phyloP scores from a whole-genome alignment of 108 stramenopile species.

The Fragilariopsis cylindrus region DNA sequence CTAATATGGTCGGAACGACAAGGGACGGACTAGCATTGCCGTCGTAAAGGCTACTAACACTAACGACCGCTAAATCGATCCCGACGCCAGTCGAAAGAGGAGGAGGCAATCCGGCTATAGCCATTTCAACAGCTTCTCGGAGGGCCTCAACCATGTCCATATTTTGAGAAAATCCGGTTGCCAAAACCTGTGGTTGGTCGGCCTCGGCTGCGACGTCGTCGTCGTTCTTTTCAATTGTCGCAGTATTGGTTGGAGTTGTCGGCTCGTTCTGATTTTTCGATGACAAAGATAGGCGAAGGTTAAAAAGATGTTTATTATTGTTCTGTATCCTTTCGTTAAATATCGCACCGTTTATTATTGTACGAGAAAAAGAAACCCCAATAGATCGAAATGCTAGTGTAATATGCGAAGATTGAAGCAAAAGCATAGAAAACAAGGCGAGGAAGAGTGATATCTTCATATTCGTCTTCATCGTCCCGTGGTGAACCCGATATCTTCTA shows the following conservation, averaged over 20 bases:
- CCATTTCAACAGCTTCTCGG: slow-evolving; percentile 56
- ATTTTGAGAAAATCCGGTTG: slow-evolving; percentile 67
- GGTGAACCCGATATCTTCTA: no score
- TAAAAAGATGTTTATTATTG: neutral
- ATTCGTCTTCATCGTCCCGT: no score
- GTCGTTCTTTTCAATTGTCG: neutral
- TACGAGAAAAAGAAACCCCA: neutral
- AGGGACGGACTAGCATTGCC: slow-evolving; percentile 41
- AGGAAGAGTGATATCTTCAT: neutral
- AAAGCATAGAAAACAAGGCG: neutral
- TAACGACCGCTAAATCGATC: slow-evolving; percentile 70
- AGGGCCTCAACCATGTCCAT: slow-evolving; percentile 54
- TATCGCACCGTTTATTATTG: neutral
- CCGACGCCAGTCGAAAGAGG: neutral
- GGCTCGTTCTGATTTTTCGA: neutral
- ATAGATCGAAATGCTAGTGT: neutral
- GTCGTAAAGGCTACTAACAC: slow-evolving; percentile 66
- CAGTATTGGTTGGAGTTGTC: neutral
- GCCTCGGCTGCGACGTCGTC: neutral
- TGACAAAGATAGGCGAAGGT: neutral
- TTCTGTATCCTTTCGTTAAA: neutral
- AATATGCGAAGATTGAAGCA: slow-evolving; percentile 1
- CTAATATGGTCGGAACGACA: slow-evolving; percentile 53
- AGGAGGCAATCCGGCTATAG: slow-evolving; percentile 51
- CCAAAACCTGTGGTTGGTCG: slow-evolving; percentile 57